These are phyloP conservation scores for Ceratocystis harringtonii DNA, from an alignment of 2,329 filamentous ascomycete species.

Conservation along the genomic window DNA sequence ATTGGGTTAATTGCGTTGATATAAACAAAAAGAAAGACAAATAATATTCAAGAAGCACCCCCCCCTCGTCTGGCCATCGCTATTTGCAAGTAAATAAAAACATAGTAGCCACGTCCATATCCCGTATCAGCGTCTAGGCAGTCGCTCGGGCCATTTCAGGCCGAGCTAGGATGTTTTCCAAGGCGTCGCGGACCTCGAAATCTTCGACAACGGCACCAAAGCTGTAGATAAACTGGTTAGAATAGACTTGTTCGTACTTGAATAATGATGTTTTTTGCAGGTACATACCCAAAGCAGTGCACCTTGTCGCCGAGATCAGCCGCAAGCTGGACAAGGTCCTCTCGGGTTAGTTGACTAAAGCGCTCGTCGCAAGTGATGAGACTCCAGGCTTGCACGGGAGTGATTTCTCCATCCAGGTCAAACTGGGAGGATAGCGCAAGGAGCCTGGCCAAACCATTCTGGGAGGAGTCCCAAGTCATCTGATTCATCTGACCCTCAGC, in stretches of 20 bases:
- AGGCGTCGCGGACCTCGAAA: slow-evolving; percentile 59
- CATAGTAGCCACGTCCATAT: neutral
- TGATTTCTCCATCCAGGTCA: slow-evolving; percentile 78
- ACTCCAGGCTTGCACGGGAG: slow-evolving; percentile 88
- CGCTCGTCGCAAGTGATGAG: slow-evolving; percentile 60
- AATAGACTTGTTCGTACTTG: neutral
- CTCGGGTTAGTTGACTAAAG: slow-evolving; percentile 46
- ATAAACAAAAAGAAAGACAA: neutral
- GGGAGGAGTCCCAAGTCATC: slow-evolving; percentile 66
- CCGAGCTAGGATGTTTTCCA: slow-evolving; percentile 50
- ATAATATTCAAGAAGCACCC: neutral
- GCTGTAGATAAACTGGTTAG: slow-evolving; percentile 24
- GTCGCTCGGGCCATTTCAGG: neutral
- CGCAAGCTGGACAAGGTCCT: slow-evolving; percentile 58
- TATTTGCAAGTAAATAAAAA: neutral
- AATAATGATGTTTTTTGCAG: slow-evolving; percentile 5
- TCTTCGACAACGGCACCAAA: slow-evolving; percentile 51
- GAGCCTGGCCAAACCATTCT: slow-evolving; percentile 62
- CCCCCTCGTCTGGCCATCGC: neutral
- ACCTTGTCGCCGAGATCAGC: slow-evolving; percentile 66
- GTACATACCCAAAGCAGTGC: slow-evolving; percentile 77
- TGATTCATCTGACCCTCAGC: slow-evolving; percentile 34
- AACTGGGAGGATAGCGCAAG: slow-evolving; percentile 72
- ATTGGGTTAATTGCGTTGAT: neutral
- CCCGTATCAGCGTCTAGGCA: neutral